Evolutionary conservation across 768 basidiomycete genomes (phyloP), one percentile per base, ranked within the genome.

Genomic region (Pholiota conissans): DNA sequence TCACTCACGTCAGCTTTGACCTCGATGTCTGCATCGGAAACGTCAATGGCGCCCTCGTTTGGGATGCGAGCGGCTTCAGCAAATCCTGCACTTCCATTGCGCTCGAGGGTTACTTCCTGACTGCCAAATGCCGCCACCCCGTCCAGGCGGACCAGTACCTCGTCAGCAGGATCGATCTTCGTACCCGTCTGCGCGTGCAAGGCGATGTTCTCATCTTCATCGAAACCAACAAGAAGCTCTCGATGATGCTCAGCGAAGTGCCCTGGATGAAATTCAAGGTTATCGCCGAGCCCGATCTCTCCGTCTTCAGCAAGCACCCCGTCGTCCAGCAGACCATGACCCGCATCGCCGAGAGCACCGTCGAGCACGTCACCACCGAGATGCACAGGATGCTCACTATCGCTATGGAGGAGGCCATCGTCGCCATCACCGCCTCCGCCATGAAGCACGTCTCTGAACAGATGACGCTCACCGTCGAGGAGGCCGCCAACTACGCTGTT

Each of bases 221-320:
- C 49, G 63, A 64, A 51, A 61, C 61, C 30, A 60, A 64, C 56
- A 59, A 60, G 35, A 64, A 64, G 48, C 58, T 64, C 18, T 64
- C 63, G 26, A 54, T 57, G 56, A 61, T 64, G 63, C 63, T 64
- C 42, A 64, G 66, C 58, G 65, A 66, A 40, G 65, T 68, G 11
- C 67, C 67, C 4, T 68, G 67, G 67, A 66, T 68, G 67, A 66
- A 64, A 26, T 68, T 68, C 63, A 66, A 65, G 50, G 62, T 68
- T 40, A 63, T 68, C 54, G 67, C 67, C 3, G 63, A 68, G 55
- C 67, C 67, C 20, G 63, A 68, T 29, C 59, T 66, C 40, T 58
- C 59, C 47, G 39, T 63, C 37, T 66, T 68, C 48, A 59, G 60
- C 34, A 55, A 50, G 28, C 61, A 66, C 54, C 63, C 63, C 2